Evolutionary conservation across 257 asterid genomes (phyloP).

Genomic region (Fraxinus americana): DNA sequence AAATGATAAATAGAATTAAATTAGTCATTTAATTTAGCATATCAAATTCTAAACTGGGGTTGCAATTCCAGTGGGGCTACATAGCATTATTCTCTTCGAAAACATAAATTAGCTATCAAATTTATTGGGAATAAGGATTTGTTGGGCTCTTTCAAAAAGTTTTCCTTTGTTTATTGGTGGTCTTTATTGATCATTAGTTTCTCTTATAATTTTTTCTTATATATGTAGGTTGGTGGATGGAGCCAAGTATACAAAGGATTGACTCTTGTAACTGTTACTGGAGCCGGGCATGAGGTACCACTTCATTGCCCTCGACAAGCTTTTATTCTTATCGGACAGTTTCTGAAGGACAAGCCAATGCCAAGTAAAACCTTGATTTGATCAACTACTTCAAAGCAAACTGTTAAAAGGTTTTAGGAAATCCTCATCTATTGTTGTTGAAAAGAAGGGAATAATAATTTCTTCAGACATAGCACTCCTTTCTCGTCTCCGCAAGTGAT

Average conservation of each 20-base stretch:
- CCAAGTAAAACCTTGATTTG: constrained; percentile 36
- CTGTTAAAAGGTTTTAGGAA: background rate
- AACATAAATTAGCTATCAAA: background rate
- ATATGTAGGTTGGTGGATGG: constrained; percentile 94
- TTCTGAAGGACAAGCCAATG: constrained; percentile 77
- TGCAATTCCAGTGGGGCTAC: too few relatives aligned
- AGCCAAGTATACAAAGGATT: constrained; percentile 90
- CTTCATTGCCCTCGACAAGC: constrained; percentile 97
- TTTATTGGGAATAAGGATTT: background rate
- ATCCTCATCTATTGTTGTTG: background rate
- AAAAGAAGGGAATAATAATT: constrained; percentile 7
- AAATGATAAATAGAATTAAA: too few relatives aligned
- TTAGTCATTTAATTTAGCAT: too few relatives aligned
- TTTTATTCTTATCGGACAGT: constrained; percentile 68
- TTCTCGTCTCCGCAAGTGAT: background rate
- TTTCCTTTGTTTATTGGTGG: background rate
- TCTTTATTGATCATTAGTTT: background rate
- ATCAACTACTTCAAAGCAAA: constrained; percentile 3
- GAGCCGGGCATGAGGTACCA: constrained; percentile 99
- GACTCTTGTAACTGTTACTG: constrained; percentile 78
- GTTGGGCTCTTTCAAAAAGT: background rate
- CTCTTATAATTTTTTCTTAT: constrained; percentile 5
- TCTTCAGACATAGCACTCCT: background rate
- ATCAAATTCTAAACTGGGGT: too few relatives aligned
- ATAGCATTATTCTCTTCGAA: background rate